Conservation (phyloP, 768 basidiomycete species). For the Suillus sp. region DNA sequence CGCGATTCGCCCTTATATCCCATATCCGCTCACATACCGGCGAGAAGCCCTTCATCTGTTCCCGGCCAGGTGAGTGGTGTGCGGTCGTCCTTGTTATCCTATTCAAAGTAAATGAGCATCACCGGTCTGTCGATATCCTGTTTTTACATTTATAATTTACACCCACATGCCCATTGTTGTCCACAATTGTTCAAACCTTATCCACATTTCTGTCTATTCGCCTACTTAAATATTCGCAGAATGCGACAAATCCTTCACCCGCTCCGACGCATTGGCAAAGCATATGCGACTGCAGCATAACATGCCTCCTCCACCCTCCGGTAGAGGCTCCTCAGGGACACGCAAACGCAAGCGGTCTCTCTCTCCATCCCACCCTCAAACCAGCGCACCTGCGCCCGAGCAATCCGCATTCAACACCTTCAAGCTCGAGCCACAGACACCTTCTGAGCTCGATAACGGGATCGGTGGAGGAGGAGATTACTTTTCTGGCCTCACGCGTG, state of each 20-base stretch:
- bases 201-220: neutral
- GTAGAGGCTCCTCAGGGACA: constrained; percentile 69
- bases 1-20: constrained; percentile 86
- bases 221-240: constrained; percentile 45
- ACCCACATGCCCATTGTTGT: constrained; percentile 5
- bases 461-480: constrained; percentile 34
- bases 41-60: constrained; percentile 89
- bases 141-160: neutral
- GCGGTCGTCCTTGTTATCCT: neutral
- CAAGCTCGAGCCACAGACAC: constrained; percentile 60
- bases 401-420: constrained; percentile 55
- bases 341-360: constrained; percentile 56
- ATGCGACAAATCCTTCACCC: constrained; percentile 94
- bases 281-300: constrained; percentile 91
- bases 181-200: neutral
- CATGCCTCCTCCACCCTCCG: constrained; percentile 71
- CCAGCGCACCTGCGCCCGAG: constrained; percentile 21
- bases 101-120: constrained; percentile 8
- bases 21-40: constrained; percentile 93
- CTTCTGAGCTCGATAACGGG: constrained; percentile 30
- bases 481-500: constrained; percentile 29
- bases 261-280: constrained; percentile 90
- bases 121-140: neutral
- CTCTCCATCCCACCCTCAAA: constrained; percentile 25
- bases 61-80: constrained; percentile 69